Base-by-base conservation (phyloP, 331 rosid genomes). In the Telfairia occidentalis region DNA sequence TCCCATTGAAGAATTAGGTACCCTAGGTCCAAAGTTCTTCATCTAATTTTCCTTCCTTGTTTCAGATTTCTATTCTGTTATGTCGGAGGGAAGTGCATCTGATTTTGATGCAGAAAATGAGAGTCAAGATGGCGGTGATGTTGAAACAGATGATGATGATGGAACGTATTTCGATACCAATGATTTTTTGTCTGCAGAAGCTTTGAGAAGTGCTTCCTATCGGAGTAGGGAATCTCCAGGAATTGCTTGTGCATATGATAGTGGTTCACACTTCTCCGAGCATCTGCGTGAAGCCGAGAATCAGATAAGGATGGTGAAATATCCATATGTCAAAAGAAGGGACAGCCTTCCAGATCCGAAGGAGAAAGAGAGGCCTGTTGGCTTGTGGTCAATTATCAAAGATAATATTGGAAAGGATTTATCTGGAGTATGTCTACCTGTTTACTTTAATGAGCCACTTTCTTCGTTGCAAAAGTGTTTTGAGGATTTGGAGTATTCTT, bases 351-450 rank as follows among this genome's bases (percentile, higher is more conserved):
- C 99, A 45, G 97, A 92, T 81, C 99, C 96, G 42, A 95, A 88
- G 79, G 99, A 95, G 81, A 95, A 90, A 78, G 99, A 95, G 72
- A 95, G 80, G 81, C 97, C 92, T 12, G 79, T 90, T 71, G 96
- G 99, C 64, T 82, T 92, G 89, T 95, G 99, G 99, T 92, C 99
- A 29, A 91, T 95, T 81, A 95, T 95, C 86, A 95, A 92, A 85
- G 99, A 95, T 81, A 95, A 95, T 78, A 95, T 95, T 38, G 99
- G 99, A 70, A 92, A 92, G 89, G 99, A 95, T 87, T 90, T 95
- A 77, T 95, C 97, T 79, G 99, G 99, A 78, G 99, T 95, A 80
- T 95, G 99, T 81, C 99, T 95, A 77, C 97, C 99, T 75, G 97
- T 95, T 84, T 95, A 95, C 88, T 95, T 95, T 85, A 95, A 95